These are phyloP conservation scores for Hypericum perforatum DNA, from an alignment of 345 rosid species.

Conservation along the genomic window DNA sequence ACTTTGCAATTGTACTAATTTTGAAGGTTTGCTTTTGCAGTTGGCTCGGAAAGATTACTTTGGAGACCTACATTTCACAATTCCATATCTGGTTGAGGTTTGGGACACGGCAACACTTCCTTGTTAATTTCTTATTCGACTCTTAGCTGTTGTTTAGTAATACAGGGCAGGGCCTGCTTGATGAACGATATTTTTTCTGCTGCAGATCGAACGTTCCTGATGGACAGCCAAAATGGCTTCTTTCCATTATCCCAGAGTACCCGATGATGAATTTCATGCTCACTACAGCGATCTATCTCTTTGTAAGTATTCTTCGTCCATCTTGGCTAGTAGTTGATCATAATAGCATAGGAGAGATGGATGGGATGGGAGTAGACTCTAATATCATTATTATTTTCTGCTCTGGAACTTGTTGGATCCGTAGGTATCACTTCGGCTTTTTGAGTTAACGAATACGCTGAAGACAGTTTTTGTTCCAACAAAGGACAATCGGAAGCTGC, in stretches of 20 bases:
- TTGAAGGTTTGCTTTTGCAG: slow-evolving; percentile 22
- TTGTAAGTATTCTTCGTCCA: slow-evolving; percentile 34
- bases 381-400: no score
- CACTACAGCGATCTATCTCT: slow-evolving; percentile 72
- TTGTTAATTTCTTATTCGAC: neutral
- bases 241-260: slow-evolving; percentile 73
- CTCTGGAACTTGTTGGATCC: slow-evolving; percentile 11
- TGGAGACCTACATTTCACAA: slow-evolving; percentile 94
- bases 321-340: no score
- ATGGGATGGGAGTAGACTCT: no score
- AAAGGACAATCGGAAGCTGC: slow-evolving; percentile 56
- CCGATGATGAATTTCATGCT: slow-evolving; percentile 94
- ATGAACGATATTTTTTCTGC: no score
- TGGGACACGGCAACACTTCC: slow-evolving; percentile 13
- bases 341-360: no score
- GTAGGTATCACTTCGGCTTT: slow-evolving; percentile 76
- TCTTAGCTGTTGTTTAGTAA: neutral
- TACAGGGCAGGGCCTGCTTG: neutral
- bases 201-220: slow-evolving; percentile 74
- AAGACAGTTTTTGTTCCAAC: slow-evolving; percentile 68
- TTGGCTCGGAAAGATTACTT: slow-evolving; percentile 92
- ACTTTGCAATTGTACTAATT: slow-evolving; percentile 15
- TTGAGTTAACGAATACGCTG: slow-evolving; percentile 65
- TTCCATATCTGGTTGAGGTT: slow-evolving; percentile 99
- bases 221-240: slow-evolving; percentile 99